These are phyloP conservation scores for Nicotiana paniculata DNA, from an alignment of 257 asterid species.

Conservation along the genomic window DNA sequence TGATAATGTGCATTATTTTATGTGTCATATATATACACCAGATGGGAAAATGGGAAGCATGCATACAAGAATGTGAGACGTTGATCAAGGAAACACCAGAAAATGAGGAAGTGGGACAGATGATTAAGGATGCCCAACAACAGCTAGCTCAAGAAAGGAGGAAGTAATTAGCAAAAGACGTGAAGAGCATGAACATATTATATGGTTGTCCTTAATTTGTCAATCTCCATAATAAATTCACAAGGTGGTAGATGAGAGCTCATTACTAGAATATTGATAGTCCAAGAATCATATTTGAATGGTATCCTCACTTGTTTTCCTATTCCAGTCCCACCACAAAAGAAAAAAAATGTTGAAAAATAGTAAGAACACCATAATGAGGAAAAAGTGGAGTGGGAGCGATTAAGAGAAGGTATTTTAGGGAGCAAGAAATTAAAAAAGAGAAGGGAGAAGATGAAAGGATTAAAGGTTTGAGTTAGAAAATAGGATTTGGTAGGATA, in stretches of 20 bases:
- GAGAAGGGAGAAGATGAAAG: not conserved
- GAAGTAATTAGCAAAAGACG: constrained; percentile 6
- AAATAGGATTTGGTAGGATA: not conserved
- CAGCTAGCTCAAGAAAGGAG: constrained; percentile 23
- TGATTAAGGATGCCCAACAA: constrained; percentile 42
- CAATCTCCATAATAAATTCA: not conserved
- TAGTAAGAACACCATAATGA: not conserved
- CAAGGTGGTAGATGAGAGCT: not conserved
- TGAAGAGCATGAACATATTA: constrained; percentile 3
- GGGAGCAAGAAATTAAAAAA: not conserved
- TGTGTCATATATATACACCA: not conserved
- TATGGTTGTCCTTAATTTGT: constrained; percentile 3
- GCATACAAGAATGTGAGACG: constrained; percentile 53
- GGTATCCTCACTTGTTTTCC: not conserved
- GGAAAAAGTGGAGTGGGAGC: not conserved
- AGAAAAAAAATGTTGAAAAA: not conserved
- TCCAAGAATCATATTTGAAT: not conserved
- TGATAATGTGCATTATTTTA: not conserved
- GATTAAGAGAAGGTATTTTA: not conserved
- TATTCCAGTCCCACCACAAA: not conserved
- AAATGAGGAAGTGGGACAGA: constrained; percentile 39
- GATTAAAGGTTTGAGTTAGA: not conserved
- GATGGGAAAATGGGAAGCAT: constrained; percentile 66
- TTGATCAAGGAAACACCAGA: constrained; percentile 43
- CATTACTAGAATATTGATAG: not conserved